A percentile compares a stretch with the other conserved stretches of the same genome.
Conservation (phyloP, 352 stramenopile species). For the Pythium vanterpoolii region DNA sequence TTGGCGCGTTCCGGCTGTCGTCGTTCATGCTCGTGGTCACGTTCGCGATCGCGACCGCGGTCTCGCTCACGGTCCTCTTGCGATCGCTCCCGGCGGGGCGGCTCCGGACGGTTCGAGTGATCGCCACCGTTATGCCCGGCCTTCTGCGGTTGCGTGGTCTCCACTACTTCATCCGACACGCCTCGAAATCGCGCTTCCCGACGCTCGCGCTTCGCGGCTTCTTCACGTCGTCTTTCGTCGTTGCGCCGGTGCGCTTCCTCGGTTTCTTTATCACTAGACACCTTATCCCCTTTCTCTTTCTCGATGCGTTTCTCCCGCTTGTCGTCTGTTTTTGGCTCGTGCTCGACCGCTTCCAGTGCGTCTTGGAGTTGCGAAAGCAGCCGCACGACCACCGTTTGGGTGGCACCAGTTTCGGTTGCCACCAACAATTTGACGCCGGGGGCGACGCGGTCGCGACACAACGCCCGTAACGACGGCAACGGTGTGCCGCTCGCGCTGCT, state of each 20-base stretch:
- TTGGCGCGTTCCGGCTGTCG: neutral
- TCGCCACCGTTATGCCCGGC: neutral
- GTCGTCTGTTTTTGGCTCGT: neutral
- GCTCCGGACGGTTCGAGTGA: neutral
- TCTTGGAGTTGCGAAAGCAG: constrained; percentile 56
- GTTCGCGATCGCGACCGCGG: constrained; percentile 1
- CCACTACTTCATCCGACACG: neutral
- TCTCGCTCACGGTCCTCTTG: neutral
- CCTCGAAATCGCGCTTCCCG: constrained; percentile 7
- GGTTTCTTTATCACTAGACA: constrained; percentile 1
- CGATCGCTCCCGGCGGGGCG: neutral
- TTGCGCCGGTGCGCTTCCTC: neutral
- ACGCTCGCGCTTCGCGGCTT: constrained; percentile 11
- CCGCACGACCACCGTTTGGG: constrained; percentile 46
- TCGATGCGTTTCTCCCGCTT: constrained; percentile 30
- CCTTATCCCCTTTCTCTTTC: constrained; percentile 38
- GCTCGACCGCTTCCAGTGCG: constrained; percentile 12
- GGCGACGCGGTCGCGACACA: constrained; percentile 21
- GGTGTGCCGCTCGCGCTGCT: constrained; percentile 23
- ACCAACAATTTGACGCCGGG: constrained; percentile 30
- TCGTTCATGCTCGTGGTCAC: neutral
- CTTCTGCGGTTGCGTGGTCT: neutral
- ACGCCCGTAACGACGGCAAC: constrained; percentile 29
- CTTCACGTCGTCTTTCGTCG: constrained; percentile 9
- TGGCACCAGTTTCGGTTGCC: constrained; percentile 35